phyloP scores from a whole-genome alignment of 768 basidiomycete genomes.

The Trametes elegans region DNA sequence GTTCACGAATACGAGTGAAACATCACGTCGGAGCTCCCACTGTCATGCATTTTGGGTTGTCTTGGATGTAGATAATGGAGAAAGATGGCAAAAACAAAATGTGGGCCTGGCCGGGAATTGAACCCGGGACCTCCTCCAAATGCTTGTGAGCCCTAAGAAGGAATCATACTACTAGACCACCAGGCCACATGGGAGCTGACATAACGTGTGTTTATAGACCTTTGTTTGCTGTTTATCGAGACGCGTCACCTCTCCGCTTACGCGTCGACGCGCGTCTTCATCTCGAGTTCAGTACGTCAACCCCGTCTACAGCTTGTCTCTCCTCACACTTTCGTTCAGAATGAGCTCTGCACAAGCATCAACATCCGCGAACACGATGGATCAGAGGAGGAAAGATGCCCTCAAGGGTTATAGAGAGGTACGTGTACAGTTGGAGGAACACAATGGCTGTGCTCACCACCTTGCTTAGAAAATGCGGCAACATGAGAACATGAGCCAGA shows the following conservation, averaged over 20 bases:
- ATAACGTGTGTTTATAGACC: not conserved
- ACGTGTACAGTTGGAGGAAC: no score
- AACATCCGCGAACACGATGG: conserved; percentile 48
- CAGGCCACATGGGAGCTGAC: not conserved
- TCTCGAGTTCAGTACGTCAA: not conserved
- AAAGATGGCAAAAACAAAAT: not conserved
- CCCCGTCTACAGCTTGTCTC: not conserved
- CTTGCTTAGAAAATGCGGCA: conserved; percentile 84
- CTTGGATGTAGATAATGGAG: no score
- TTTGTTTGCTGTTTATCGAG: no score
- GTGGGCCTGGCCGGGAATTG: conserved; percentile 80
- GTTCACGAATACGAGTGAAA: no score
- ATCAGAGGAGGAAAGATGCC: conserved; percentile 70
- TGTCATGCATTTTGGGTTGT: no score
- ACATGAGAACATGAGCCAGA: conserved; percentile 85
- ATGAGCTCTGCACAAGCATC: conserved; percentile 28
- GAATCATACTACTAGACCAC: conserved; percentile 24
- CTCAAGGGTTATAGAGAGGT: conserved; percentile 79
- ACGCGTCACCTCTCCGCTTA: conserved; percentile 11
- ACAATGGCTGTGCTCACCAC: no score
- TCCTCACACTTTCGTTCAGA: not conserved
- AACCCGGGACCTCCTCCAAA: conserved; percentile 84
- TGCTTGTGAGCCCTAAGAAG: conserved; percentile 16
- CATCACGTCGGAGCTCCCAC: no score
- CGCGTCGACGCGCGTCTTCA: conserved; percentile 14